Evolutionary conservation across 1,284 basidiomycete genomes (phyloP).

Genomic region (Fomitopsis palustris): DNA sequence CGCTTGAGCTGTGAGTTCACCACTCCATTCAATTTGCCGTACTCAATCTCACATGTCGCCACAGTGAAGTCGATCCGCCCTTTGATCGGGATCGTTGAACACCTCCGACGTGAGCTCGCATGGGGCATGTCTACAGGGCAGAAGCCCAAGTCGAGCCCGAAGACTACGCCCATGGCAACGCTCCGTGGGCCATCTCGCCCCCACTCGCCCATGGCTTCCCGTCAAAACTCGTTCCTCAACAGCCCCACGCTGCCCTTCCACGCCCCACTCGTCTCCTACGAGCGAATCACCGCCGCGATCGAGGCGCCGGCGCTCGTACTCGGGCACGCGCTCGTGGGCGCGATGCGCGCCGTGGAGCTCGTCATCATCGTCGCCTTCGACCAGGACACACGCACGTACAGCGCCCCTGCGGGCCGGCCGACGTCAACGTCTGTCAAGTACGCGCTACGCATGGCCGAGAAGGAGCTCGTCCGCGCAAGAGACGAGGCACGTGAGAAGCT

Average conservation of each 20-base stretch:
- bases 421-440: slow-evolving; percentile 25
- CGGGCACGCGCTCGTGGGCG: slow-evolving; percentile 32
- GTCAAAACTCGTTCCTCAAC: slow-evolving; percentile 6
- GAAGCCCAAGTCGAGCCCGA: slow-evolving; percentile 1
- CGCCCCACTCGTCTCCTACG: not conserved
- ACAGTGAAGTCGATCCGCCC: slow-evolving; percentile 44
- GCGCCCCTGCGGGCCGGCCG: slow-evolving; percentile 6
- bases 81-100: slow-evolving; percentile 40
- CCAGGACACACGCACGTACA: slow-evolving; percentile 11
- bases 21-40: not conserved
- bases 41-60: not conserved
- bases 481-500: slow-evolving; percentile 33
- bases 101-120: slow-evolving; percentile 43
- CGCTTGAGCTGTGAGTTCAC: slow-evolving; percentile 37
- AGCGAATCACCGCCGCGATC: slow-evolving; percentile 24
- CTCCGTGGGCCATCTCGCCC: slow-evolving; percentile 8
- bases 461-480: slow-evolving; percentile 28
- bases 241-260: not conserved
- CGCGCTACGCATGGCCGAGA: slow-evolving; percentile 25
- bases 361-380: slow-evolving; percentile 35
- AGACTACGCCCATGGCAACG: slow-evolving; percentile 2
- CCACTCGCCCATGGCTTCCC: slow-evolving; percentile 1
- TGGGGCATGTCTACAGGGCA: slow-evolving; percentile 38
- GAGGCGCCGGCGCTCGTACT: slow-evolving; percentile 32
- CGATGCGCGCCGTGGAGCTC: slow-evolving; percentile 33